Conservation (phyloP, 495 filamentous ascomycete species). For the Chlorociboria aeruginascens region DNA sequence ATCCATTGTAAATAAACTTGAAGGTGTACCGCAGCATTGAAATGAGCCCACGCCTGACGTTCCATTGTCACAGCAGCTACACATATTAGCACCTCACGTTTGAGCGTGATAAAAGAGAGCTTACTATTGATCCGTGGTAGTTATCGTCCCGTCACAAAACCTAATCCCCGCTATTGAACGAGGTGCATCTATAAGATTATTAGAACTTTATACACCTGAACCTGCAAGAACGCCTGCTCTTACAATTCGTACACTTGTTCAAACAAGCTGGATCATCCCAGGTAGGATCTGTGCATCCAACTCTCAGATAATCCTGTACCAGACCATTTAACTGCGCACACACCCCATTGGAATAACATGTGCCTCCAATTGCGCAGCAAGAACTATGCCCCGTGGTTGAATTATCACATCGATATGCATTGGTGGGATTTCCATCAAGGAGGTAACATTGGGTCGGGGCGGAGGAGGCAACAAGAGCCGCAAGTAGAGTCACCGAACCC, state of each 20-base stretch:
- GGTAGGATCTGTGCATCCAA: constrained; percentile 12
- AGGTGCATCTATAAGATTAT: constrained; percentile 1
- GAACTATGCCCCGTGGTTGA: constrained; percentile 5
- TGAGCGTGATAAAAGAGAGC: background rate
- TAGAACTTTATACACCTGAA: background rate
- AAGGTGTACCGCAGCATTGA: constrained; percentile 4
- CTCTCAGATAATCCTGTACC: constrained; percentile 11
- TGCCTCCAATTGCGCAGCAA: constrained; percentile 7
- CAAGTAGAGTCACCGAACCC: background rate
- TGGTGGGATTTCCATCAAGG: background rate
- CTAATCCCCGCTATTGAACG: constrained; percentile 4
- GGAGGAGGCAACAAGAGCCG: background rate
- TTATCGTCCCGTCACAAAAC: constrained; percentile 10
- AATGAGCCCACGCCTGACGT: constrained; percentile 5
- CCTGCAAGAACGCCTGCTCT: background rate
- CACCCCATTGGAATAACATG: constrained; percentile 11
- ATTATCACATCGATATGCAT: constrained; percentile 9
- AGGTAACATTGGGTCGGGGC: constrained; percentile 8
- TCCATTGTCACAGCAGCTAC: constrained; percentile 12
- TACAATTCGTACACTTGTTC: constrained; percentile 11
- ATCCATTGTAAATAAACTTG: constrained; percentile 1
- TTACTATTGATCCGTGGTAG: constrained; percentile 9
- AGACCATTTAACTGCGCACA: constrained; percentile 5
- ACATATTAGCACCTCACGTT: background rate
- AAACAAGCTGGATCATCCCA: constrained; percentile 11